Percentiles rank a stretch among this genome's conserved stretches.
Conservation (phyloP, 1,284 basidiomycete species). For the Trametes versicolor region DNA sequence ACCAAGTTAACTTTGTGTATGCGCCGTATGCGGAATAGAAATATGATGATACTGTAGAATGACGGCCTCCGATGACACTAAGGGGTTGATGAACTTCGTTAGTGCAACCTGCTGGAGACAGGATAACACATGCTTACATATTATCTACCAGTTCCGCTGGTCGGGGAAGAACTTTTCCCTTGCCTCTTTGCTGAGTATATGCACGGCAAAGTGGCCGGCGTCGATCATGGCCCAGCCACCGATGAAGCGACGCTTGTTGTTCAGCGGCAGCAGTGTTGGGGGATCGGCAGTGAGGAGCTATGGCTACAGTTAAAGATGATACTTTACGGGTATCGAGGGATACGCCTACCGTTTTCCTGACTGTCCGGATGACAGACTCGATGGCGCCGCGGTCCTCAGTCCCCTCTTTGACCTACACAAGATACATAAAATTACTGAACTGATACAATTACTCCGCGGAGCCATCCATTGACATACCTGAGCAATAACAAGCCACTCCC, state of each 20-base stretch:
- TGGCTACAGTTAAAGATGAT: not conserved
- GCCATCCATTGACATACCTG: conserved; percentile 56
- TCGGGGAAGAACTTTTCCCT: conserved; percentile 70
- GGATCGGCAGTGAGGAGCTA: conserved; percentile 64
- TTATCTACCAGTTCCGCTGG: conserved; percentile 41
- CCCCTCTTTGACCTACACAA: conserved; percentile 76
- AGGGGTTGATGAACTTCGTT: not conserved
- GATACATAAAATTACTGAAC: not conserved
- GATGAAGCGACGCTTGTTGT: conserved; percentile 63
- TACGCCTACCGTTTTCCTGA: conserved; percentile 66
- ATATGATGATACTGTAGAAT: too few species aligned
- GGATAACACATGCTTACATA: not conserved
- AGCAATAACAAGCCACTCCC: conserved; percentile 78
- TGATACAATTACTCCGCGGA: too few species aligned
- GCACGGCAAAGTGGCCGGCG: conserved; percentile 79
- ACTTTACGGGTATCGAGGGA: too few species aligned
- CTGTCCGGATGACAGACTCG: conserved; percentile 72
- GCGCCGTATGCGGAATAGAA: too few species aligned
- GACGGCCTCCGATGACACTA: not conserved
- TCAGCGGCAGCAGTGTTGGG: conserved; percentile 66
- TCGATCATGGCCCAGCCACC: conserved; percentile 87
- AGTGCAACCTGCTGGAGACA: not conserved
- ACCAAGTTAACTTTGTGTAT: too few species aligned
- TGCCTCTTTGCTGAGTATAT: conserved; percentile 71
- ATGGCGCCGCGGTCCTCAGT: conserved; percentile 81